Evolutionary conservation across 176 grass and related monocot genomes (phyloP), one percentile per base, ranked within the genome.

Genomic region (Elaeis guineensis): DNA sequence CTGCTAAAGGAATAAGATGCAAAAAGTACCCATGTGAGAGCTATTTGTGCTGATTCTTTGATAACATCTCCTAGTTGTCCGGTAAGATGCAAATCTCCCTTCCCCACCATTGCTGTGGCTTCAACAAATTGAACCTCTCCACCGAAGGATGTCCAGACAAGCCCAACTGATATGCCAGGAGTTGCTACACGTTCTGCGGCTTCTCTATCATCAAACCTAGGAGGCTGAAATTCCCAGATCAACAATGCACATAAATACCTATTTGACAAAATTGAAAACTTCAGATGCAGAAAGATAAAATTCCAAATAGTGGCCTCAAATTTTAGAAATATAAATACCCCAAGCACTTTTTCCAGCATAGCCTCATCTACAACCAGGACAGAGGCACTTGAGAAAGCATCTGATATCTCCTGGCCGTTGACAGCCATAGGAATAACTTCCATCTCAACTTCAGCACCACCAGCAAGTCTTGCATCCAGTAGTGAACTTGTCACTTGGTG

Each of bases 21-120:
- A 44, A 44, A 44, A 12, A 44, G 35, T 85, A 97, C 92, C 93
- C 93, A 98, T 61, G 93, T 98, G 39, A 92, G 82, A 80, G 93
- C 87, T 78, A 98, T 80, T 68, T 98, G 88, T 24, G 93, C 93
- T 19, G 93, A 98, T 73, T 98, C 93, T 76, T 98, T 98, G 58
- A 98, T 98, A 69, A 98, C 93, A 86, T 92, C 93, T 51, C 93
- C 93, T 65, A 98, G 93, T 73, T 98, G 93, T 59, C 93, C 93
- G 21, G 93, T 98, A 49, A 92, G 63, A 85, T 89, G 93, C 77
- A 98, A 72, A n/a, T 98, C 93, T 25, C 93, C 93, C 75, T 92
- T 98, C 57, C 93, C 93, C n/a, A 76, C 84, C 93, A 98, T 98
- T 26, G 69, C 48, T 53, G 84, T 81, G 65, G 93, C 93, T 74